phyloP scores from a whole-genome alignment of 1,139 yeast genomes.

The Blastobotrys buckinghamii region DNA sequence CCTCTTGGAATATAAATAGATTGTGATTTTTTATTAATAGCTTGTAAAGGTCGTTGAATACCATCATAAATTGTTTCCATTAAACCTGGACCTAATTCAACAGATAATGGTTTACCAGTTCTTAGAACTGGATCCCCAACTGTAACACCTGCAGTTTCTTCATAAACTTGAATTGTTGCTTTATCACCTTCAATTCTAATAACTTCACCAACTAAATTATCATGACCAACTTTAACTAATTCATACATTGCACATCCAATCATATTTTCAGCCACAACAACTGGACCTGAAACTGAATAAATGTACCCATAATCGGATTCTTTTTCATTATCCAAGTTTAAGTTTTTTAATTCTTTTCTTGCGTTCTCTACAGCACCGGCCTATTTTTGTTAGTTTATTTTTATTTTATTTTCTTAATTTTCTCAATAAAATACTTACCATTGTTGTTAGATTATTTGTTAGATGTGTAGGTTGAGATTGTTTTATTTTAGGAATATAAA shows the following conservation, averaged over 20 bases:
- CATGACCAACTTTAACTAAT: slow-evolving; percentile 93
- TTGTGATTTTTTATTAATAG: slow-evolving; percentile 78
- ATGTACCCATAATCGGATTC: slow-evolving; percentile 75
- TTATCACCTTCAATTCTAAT: slow-evolving; percentile 94
- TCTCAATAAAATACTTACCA: slow-evolving; percentile 3
- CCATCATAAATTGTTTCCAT: slow-evolving; percentile 99
- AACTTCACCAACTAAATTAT: slow-evolving; percentile 94
- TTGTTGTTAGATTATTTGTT: background rate
- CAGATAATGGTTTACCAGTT: slow-evolving; percentile 97
- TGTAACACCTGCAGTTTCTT: slow-evolving; percentile 98
- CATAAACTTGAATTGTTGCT: slow-evolving; percentile 97
- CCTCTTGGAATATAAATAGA: slow-evolving; percentile 98
- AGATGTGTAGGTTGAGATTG: too few species aligned
- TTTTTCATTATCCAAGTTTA: slow-evolving; percentile 55
- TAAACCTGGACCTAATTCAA: slow-evolving; percentile 97
- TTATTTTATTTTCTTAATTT: background rate
- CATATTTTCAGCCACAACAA: slow-evolving; percentile 95
- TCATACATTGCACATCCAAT: slow-evolving; percentile 99
- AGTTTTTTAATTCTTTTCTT: slow-evolving; percentile 85
- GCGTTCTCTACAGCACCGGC: slow-evolving; percentile 98
- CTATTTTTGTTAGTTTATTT: slow-evolving; percentile 30
- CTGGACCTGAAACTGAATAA: slow-evolving; percentile 96
- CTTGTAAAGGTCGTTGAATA: slow-evolving; percentile 95
- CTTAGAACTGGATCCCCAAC: slow-evolving; percentile 98
- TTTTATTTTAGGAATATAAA: too few species aligned